phyloP scores from a whole-genome alignment of 192 early-diverging fungal species.

The Helicostylum pulchrum region DNA sequence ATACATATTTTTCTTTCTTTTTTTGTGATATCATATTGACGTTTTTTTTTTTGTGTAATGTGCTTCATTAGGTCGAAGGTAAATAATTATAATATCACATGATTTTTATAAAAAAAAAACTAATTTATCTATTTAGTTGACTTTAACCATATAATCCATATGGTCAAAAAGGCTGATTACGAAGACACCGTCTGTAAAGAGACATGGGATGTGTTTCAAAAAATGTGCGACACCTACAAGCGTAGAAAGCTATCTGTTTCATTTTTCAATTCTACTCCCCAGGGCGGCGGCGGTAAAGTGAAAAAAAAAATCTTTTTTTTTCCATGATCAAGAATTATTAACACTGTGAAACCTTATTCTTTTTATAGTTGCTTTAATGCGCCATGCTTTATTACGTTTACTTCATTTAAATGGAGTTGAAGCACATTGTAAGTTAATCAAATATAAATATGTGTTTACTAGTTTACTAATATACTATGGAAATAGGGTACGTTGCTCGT shows the following conservation, averaged over 20 bases:
- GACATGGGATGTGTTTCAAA: conserved; percentile 64
- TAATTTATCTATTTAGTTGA: conserved; percentile 48
- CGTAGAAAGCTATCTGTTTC: conserved; percentile 56
- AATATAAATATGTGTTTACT: background rate
- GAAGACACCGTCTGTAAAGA: conserved; percentile 55
- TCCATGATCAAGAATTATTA: background rate
- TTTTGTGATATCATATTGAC: background rate
- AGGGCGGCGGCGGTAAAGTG: conserved; percentile 71
- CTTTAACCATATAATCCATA: conserved; percentile 65
- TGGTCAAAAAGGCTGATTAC: conserved; percentile 65
- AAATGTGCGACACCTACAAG: conserved; percentile 53
- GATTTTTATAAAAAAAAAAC: background rate
- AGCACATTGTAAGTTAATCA: conserved; percentile 49
- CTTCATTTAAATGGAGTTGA: conserved; percentile 64
- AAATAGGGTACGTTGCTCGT: conserved; percentile 69
- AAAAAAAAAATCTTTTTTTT: background rate
- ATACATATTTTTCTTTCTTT: conserved; percentile 9
- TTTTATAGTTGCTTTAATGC: conserved; percentile 75
- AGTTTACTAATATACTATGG: conserved; percentile 5
- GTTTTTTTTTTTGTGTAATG: background rate
- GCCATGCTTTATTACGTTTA: conserved; percentile 75
- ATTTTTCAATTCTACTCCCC: conserved; percentile 82
- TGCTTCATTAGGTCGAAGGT: conserved; percentile 35
- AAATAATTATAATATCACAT: background rate
- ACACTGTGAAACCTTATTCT: background rate